Evolutionary conservation across 805 yeast species (phyloP).

Genomic region (Lipomyces kockii): DNA sequence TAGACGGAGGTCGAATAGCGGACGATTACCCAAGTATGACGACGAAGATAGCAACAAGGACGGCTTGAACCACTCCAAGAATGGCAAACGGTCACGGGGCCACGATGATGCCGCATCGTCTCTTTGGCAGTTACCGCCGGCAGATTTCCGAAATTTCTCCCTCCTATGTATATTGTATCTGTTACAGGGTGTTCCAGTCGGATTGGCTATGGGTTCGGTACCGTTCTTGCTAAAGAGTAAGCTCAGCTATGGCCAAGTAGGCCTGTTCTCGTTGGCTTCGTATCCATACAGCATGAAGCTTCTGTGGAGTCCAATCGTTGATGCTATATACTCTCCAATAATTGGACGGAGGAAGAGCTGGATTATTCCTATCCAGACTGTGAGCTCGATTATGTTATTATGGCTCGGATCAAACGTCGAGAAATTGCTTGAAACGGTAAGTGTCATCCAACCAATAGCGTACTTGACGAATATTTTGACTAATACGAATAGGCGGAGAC

Average conservation of each 20-base stretch:
- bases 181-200: constrained; percentile 96
- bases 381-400: constrained; percentile 58
- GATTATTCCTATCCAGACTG: constrained; percentile 89
- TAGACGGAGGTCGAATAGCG: constrained; percentile 16
- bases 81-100: not conserved
- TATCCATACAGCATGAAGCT: constrained; percentile 93
- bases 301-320: constrained; percentile 95
- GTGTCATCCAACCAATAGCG: not conserved
- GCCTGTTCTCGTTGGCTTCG: constrained; percentile 86
- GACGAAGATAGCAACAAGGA: constrained; percentile 2
- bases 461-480: not conserved
- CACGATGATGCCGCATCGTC: constrained; percentile 29
- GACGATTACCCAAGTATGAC: constrained; percentile 24
- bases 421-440: constrained; percentile 51
- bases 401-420: constrained; percentile 66
- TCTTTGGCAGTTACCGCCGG: constrained; percentile 39
- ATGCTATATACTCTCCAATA: constrained; percentile 69
- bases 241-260: constrained; percentile 85
- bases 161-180: constrained; percentile 75
- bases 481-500: constrained; percentile 44
- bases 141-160: constrained; percentile 75
- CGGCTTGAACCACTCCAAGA: not conserved
- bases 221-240: constrained; percentile 87
- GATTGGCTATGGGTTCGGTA: constrained; percentile 90
- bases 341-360: constrained; percentile 88